These are phyloP conservation scores for Paramecium biaurelia DNA, from an alignment of 73 alveolate species.

Conservation along the genomic window DNA sequence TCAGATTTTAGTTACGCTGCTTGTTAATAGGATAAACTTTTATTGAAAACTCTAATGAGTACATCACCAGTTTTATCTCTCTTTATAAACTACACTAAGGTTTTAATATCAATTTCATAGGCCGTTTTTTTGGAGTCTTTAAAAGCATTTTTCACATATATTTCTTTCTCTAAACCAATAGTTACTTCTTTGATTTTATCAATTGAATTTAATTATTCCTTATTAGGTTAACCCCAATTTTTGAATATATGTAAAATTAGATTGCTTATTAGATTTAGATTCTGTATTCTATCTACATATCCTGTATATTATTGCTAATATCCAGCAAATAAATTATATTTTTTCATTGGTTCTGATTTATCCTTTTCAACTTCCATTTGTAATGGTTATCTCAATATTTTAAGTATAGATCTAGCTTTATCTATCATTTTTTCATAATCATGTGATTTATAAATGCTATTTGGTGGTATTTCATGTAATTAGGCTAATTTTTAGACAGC, in stretches of 20 bases:
- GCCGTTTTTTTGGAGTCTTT: not conserved
- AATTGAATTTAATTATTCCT: not conserved
- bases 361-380: not conserved
- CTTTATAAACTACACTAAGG: not conserved
- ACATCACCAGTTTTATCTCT: conserved; percentile 48
- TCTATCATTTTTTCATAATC: not conserved
- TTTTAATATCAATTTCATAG: conserved; percentile 19
- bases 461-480: not conserved
- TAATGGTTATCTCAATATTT: not conserved
- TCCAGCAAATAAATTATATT: not conserved
- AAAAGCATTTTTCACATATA: not conserved
- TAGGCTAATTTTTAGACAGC: not conserved
- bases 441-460: not conserved
- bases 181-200: conserved; percentile 19
- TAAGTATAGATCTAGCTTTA: not conserved
- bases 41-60: conserved; percentile 13
- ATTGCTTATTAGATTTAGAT: not conserved
- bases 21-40: not conserved
- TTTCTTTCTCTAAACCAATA: conserved; percentile 31
- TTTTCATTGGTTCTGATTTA: not conserved
- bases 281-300: not conserved
- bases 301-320: not conserved
- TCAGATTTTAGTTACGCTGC: conserved; percentile 56
- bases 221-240: not conserved
- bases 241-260: not conserved